Percentiles rank a stretch among this genome's conserved stretches.
These are phyloP conservation scores for Oropetium thomaeum DNA, from an alignment of 176 grass and related monocot genomes.

Conservation along the genomic window DNA sequence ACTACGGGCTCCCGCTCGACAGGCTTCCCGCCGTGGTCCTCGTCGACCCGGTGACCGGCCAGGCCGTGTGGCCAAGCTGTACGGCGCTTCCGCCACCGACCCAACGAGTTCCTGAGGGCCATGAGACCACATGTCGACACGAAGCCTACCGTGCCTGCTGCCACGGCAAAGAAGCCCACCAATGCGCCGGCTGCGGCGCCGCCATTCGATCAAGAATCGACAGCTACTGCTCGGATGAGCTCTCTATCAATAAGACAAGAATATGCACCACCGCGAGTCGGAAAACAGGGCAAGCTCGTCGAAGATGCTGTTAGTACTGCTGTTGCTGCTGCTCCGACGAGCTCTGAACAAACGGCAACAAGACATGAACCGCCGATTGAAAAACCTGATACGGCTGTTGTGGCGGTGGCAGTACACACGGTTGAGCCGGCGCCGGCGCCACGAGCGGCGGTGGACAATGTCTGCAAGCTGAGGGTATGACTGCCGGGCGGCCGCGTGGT, in stretches of 20 bases:
- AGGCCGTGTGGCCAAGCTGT: background rate
- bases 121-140: background rate
- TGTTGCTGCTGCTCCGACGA: too few relatives aligned
- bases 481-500: background rate
- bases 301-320: too few relatives aligned
- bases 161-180: background rate
- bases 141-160: background rate
- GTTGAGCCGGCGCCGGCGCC: background rate
- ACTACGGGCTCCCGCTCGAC: background rate
- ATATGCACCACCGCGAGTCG: too few relatives aligned
- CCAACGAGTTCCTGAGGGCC: background rate
- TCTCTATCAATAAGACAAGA: background rate
- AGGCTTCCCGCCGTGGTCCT: conserved; percentile 1
- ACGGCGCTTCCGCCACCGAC: background rate
- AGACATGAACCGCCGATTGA: too few relatives aligned
- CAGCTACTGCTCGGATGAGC: background rate
- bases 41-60: conserved; percentile 16
- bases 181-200: background rate
- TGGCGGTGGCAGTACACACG: too few relatives aligned
- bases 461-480: background rate
- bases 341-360: too few relatives aligned
- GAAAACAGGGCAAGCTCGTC: background rate
- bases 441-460: background rate
- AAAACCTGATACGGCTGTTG: too few relatives aligned
- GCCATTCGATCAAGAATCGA: too few relatives aligned